Percentiles rank a stretch among this genome's conserved stretches.
phyloP scores from a whole-genome alignment of 768 basidiomycete species.

The Grammothele lineata region DNA sequence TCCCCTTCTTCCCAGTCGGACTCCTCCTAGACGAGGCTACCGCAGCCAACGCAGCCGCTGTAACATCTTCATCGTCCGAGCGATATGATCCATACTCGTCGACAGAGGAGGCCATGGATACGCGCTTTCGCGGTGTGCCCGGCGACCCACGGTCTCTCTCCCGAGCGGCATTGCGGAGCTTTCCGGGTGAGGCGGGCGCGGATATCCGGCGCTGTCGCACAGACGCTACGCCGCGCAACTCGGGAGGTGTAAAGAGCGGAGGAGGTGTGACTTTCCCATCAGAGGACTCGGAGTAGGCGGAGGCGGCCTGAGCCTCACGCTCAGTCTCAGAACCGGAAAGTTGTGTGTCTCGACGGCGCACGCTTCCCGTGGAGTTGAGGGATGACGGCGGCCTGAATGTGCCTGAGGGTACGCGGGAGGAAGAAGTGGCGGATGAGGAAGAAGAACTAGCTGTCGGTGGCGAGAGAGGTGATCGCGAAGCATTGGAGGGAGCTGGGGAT shows the following conservation, averaged over 20 bases:
- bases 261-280: slow-evolving; percentile 37
- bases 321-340: slow-evolving; percentile 81
- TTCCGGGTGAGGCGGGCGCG: slow-evolving; percentile 43
- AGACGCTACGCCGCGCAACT: slow-evolving; percentile 19
- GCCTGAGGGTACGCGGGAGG: slow-evolving; percentile 1
- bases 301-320: slow-evolving; percentile 47
- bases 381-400: slow-evolving; percentile 26
- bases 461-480: slow-evolving; percentile 35
- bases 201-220: slow-evolving; percentile 44
- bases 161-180: slow-evolving; percentile 15
- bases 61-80: slow-evolving; percentile 37
- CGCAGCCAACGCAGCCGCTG: slow-evolving; percentile 56
- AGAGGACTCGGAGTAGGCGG: slow-evolving; percentile 27
- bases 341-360: slow-evolving; percentile 23
- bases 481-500: slow-evolving; percentile 47
- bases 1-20: slow-evolving; percentile 36
- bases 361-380: slow-evolving; percentile 22
- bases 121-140: slow-evolving; percentile 37
- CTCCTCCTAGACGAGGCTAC: slow-evolving; percentile 54
- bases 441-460: slow-evolving; percentile 30
- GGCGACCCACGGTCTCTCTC: slow-evolving; percentile 31
- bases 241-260: slow-evolving; percentile 26
- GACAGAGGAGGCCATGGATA: slow-evolving; percentile 32
- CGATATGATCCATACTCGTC: slow-evolving; percentile 18
- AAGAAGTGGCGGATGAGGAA: slow-evolving; percentile 30